Evolutionary conservation across 148 eudicot genomes (phyloP), one percentile per base, ranked within the genome.

Genomic region (Euryodendron excelsum): DNA sequence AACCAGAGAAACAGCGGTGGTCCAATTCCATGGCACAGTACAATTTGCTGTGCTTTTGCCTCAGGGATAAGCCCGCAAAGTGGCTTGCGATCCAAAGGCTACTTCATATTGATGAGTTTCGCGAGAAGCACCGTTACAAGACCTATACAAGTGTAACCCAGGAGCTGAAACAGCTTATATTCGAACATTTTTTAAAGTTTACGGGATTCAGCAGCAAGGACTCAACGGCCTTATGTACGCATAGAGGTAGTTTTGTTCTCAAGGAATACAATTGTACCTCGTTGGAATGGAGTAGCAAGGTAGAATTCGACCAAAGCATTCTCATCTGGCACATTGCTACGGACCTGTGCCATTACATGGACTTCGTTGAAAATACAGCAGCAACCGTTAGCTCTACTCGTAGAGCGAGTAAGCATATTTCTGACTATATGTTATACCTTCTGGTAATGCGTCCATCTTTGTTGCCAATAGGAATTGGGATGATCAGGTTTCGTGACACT

Each of bases 311-410:
- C 66, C 86, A 83, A 70, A 84, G 85, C 69, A 79, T 89, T 66
- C 89, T 89, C 50, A 55, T 89, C 33, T 89, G 86, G 89, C 91
- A 89, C 86, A 89, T 89, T 81, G 89, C 91, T 7, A 89, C 91
- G 18, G 88, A 86, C 25, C 80, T 89, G 2, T 89, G 91, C 70
- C 81, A 83, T 55, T 66, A 83, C 55, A 34, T 39, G 62, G 89
- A 84, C 4, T 1, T 1, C 1, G 44, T 3, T 41, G 45, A 4
- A 20, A 23, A 55, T 63, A 33, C 25, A n/a, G 33, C n/a, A 5
- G 31, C 4, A 45, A 3, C 4, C 62, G 11, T 13, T 10, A 47
- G 1, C 13, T 23, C 3, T 2, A 62, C n/a, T n/a, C n/a, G n/a
- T n/a, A n/a, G 39, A 4, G 5, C 58, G 27, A 82, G 90, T 85